phyloP scores from a whole-genome alignment of 2,329 filamentous ascomycete species.

The Achaetomium macrosporum region DNA sequence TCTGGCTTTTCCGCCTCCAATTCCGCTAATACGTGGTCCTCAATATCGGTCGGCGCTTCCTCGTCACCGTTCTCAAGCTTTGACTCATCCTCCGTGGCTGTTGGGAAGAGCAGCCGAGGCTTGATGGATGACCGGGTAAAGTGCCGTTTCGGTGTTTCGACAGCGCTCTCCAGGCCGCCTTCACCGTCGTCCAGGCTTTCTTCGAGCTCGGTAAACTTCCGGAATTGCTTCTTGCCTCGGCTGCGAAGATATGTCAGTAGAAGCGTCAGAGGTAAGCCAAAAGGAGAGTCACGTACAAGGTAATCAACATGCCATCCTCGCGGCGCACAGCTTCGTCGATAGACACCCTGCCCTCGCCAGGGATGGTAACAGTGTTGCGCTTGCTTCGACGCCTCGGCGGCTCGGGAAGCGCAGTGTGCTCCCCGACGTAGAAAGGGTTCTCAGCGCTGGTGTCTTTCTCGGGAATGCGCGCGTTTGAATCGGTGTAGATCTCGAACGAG shows the following conservation, averaged over 20 bases:
- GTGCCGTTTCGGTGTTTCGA: slow-evolving; percentile 35
- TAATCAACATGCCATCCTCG: slow-evolving; percentile 67
- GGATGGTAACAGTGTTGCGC: slow-evolving; percentile 48
- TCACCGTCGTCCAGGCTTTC: slow-evolving; percentile 32
- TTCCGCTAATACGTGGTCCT: slow-evolving; percentile 39
- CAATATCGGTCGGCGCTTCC: slow-evolving; percentile 54
- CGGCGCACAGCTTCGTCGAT: slow-evolving; percentile 59
- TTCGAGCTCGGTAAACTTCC: slow-evolving; percentile 50
- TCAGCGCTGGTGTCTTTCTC: slow-evolving; percentile 57
- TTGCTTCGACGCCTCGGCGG: slow-evolving; percentile 48
- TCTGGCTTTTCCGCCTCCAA: slow-evolving; percentile 28
- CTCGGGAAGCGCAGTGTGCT: slow-evolving; percentile 34
- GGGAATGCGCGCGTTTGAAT: slow-evolving; percentile 72
- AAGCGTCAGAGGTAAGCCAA: not conserved
- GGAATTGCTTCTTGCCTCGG: slow-evolving; percentile 74
- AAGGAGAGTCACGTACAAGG: slow-evolving; percentile 58
- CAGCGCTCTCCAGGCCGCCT: slow-evolving; percentile 30
- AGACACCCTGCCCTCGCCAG: slow-evolving; percentile 51
- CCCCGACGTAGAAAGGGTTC: slow-evolving; percentile 64
- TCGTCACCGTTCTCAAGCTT: slow-evolving; percentile 45
- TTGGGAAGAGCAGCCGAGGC: slow-evolving; percentile 65
- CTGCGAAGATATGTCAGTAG: slow-evolving; percentile 36
- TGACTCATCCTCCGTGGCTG: slow-evolving; percentile 39
- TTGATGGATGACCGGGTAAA: slow-evolving; percentile 65
- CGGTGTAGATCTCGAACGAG: slow-evolving; percentile 68